phyloP scores from a whole-genome alignment of 352 stramenopile genomes.

The Phytophthora quininea region DNA sequence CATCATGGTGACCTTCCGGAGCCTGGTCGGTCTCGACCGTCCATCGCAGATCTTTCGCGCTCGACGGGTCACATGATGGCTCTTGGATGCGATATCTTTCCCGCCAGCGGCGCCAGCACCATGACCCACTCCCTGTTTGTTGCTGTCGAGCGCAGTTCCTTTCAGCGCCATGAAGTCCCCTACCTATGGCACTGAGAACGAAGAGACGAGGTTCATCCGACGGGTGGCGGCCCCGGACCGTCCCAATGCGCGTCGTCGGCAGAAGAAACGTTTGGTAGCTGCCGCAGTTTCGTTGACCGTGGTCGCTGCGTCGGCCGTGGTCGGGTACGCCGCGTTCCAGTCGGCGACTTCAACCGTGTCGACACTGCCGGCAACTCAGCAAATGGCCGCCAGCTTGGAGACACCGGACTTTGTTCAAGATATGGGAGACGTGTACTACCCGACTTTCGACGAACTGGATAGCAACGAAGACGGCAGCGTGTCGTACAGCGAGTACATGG shows the following conservation, averaged over 20 bases:
- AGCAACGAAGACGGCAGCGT: conserved; percentile 38
- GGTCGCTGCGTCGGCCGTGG: conserved; percentile 43
- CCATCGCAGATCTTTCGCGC: no score
- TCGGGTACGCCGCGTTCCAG: conserved; percentile 49
- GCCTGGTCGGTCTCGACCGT: no score
- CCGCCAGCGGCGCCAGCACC: no score
- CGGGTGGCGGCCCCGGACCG: conserved; percentile 27
- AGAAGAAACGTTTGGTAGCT: conserved; percentile 1
- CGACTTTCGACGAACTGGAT: conserved; percentile 45
- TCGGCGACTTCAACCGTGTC: not conserved
- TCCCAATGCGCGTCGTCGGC: no score
- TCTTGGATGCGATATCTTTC: no score
- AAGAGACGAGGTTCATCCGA: conserved; percentile 64
- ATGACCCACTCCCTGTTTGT: no score
- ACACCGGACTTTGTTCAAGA: conserved; percentile 39
- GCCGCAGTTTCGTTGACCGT: conserved; percentile 44
- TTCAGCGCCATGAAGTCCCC: conserved; percentile 55
- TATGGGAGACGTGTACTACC: conserved; percentile 49
- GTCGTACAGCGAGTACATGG: conserved; percentile 44
- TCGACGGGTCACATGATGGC: no score
- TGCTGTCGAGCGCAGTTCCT: no score
- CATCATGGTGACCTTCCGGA: no score
- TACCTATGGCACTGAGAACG: conserved; percentile 67
- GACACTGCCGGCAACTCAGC: conserved; percentile 20
- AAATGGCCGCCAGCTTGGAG: conserved; percentile 19